Conservation (phyloP, 257 asterid species). For the Paraleonurus japonicus region DNA sequence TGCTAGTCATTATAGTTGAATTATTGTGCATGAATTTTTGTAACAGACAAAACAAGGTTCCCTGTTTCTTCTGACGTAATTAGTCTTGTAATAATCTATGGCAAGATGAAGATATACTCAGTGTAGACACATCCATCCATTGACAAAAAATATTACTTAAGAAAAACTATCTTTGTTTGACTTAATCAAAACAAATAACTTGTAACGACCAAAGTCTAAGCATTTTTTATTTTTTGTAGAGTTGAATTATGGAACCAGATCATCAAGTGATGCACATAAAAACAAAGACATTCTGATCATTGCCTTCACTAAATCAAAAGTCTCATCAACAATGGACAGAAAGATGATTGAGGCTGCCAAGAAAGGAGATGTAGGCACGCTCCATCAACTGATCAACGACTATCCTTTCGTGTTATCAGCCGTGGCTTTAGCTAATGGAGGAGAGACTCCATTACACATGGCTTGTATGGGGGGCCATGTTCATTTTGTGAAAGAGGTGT, state of each 20-base stretch:
- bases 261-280: not conserved
- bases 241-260: not conserved
- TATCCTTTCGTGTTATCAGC: not conserved
- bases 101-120: not conserved
- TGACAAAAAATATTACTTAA: not conserved
- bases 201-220: not conserved
- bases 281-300: not conserved
- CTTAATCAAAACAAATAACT: not conserved
- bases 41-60: not conserved
- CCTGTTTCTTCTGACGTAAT: not conserved
- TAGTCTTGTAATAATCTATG: not conserved
- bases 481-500: constrained; percentile 19
- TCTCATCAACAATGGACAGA: constrained; percentile 26
- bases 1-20: not conserved
- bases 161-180: not conserved
- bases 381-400: constrained; percentile 12
- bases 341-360: constrained; percentile 27
- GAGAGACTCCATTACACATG: constrained; percentile 29
- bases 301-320: not conserved
- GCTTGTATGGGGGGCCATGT: constrained; percentile 40
- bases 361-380: constrained; percentile 22
- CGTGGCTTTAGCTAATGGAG: not conserved
- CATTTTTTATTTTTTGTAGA: not conserved
- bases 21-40: not conserved
- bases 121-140: not conserved